A percentile compares a stretch with the other conserved stretches of the same genome.
These are phyloP conservation scores for Geum urbanum DNA, from an alignment of 306 rosid species.

Conservation along the genomic window DNA sequence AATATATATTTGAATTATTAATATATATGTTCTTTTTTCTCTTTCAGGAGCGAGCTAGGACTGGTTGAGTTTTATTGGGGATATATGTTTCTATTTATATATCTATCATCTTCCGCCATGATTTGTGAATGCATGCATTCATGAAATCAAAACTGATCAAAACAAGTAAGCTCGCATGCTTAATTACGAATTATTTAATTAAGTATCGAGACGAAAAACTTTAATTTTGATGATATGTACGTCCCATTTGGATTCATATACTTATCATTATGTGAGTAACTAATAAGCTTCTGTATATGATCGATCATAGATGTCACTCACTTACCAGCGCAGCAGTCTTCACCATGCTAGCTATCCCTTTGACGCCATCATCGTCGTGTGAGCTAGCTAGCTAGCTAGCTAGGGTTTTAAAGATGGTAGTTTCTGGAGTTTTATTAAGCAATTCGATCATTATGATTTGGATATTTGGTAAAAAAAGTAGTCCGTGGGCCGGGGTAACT, in stretches of 20 bases:
- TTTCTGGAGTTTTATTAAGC: no score
- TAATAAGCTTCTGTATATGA: neutral
- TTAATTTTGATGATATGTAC: neutral
- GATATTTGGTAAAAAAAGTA: no score
- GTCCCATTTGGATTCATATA: neutral
- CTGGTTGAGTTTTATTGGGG: neutral
- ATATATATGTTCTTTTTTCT: no score
- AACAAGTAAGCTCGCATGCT: neutral
- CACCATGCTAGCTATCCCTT: neutral
- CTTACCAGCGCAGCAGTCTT: neutral
- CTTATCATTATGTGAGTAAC: neutral
- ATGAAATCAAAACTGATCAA: neutral
- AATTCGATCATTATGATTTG: no score
- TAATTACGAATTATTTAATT: neutral
- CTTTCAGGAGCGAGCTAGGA: neutral
- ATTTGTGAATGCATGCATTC: neutral
- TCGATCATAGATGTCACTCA: neutral
- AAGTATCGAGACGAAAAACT: neutral
- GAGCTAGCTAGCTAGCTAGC: no score
- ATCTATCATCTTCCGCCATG: neutral
- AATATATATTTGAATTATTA: neutral
- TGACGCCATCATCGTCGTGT: no score
- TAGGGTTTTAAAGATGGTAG: no score
- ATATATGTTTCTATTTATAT: neutral
- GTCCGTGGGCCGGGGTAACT: no score